Base-by-base conservation (phyloP, 192 early-diverging fungal genomes). In the Diversispora eburnea region DNA sequence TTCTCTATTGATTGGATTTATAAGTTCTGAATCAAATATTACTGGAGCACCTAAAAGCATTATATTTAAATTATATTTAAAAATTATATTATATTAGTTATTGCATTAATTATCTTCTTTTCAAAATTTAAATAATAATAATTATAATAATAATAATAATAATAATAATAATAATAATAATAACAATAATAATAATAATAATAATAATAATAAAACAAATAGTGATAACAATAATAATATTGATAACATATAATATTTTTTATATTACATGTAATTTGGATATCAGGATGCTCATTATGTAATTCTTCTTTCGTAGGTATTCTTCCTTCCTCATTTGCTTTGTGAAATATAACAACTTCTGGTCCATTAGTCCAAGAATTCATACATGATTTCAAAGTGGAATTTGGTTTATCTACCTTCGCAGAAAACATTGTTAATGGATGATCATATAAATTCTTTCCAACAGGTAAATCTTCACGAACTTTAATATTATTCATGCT, bases 391-490 rank as follows among this genome's bases (percentile, higher is more conserved):
- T 17, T 17, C 12, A 10, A 5, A 13, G 59, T 60, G 13, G 9
- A 4, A 60, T 25, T 25, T 42, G 59, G 59, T 17, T 17, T 17
- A 60, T 5, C 19, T 15, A 33, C 59, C 39, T 33, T 60, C 8
- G 10, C 59, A 39, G 25, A 4, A 3, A 60, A 0, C 4, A 5
- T 4, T 12, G 22, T 13, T 3, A 3, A 0, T 39, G 25, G 25
- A 42, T 60, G 59, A 1, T 60, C 59, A 1, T 8, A 17, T 39
- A 60, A 39, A 42, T 60, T 60, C 10, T 25, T 25, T 3, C 59
- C 59, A 10, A 60, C 59, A 12, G 59, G 59, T 60, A 60, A 41
- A 13, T 60, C 59, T 60, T 60, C 39, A 60, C 59, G 59, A 60
- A 60, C 59, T 42, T 60, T 60, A 25, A 60, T 60, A 60, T 33